phyloP scores from a whole-genome alignment of 129 eudicot genomes.

The Logfia minima region DNA sequence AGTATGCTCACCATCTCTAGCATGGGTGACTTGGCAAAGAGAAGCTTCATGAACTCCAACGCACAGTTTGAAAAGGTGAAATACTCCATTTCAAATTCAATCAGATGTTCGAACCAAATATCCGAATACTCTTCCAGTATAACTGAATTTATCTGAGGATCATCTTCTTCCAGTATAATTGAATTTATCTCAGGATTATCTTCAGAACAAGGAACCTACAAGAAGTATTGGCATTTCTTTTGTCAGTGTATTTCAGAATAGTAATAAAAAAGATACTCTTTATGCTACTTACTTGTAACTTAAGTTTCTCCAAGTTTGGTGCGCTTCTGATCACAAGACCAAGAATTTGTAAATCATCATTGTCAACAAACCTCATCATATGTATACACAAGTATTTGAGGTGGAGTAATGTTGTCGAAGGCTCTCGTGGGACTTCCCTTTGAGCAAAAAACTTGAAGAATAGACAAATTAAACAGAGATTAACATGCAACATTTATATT shows the following conservation, averaged over 20 bases:
- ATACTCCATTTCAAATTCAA: background rate
- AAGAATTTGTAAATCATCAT: background rate
- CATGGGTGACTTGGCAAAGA: too few relatives aligned
- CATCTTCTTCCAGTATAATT: background rate
- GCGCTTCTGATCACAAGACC: background rate
- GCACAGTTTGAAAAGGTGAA: too few relatives aligned
- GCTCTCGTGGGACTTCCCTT: background rate
- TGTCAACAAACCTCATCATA: background rate
- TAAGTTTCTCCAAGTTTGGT: constrained; percentile 15
- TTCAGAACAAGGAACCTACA: background rate
- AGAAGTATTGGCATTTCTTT: background rate
- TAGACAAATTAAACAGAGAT: background rate
- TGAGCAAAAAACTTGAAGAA: background rate
- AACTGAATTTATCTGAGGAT: background rate
- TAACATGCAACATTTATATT: background rate
- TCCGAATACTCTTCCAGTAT: background rate
- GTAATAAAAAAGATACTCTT: background rate
- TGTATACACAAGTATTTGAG: background rate
- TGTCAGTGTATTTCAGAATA: background rate
- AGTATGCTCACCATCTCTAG: too few relatives aligned
- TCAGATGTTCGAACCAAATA: background rate
- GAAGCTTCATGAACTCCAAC: too few relatives aligned
- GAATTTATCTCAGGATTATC: background rate
- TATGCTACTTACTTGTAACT: background rate
- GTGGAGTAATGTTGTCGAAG: background rate